Evolutionary conservation across 208 protist genomes (phyloP).

Genomic region (Porcisia deanei): DNA sequence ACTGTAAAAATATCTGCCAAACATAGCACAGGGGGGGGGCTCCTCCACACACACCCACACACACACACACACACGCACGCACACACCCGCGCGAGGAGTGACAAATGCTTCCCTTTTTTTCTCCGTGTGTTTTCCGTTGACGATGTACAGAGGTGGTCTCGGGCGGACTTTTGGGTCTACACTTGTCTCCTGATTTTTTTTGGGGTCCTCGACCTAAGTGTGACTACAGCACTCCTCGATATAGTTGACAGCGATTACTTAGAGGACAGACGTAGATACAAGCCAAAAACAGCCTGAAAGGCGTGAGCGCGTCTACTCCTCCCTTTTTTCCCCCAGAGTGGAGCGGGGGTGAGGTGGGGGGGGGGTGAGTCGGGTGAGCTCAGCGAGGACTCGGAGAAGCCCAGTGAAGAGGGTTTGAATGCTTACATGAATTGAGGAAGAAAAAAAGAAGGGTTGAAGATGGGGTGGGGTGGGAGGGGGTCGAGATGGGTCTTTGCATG

Average conservation of each 20-base stretch:
- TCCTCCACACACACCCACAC: too few species aligned
- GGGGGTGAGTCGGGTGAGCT: not conserved
- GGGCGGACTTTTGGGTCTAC: not conserved
- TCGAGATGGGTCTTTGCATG: not conserved
- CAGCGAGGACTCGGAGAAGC: not conserved
- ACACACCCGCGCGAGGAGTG: too few species aligned
- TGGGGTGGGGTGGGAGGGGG: not conserved
- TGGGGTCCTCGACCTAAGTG: not conserved
- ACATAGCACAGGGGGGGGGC: too few species aligned
- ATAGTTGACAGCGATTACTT: not conserved
- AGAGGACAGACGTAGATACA: not conserved
- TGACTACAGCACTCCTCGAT: not conserved
- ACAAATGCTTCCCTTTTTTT: not conserved
- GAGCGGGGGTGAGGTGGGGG: too few species aligned
- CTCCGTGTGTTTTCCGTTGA: not conserved
- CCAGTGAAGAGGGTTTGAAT: not conserved
- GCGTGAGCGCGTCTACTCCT: not conserved
- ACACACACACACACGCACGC: too few species aligned
- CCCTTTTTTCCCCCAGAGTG: too few species aligned
- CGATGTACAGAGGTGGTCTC: not conserved
- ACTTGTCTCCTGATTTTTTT: not conserved
- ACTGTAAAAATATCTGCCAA: too few species aligned
- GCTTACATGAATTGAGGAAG: not conserved
- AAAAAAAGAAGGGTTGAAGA: not conserved
- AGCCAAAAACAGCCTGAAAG: not conserved